phyloP scores from a whole-genome alignment of 371 early-diverging fungal species.

The Apophysomyces sp. region DNA sequence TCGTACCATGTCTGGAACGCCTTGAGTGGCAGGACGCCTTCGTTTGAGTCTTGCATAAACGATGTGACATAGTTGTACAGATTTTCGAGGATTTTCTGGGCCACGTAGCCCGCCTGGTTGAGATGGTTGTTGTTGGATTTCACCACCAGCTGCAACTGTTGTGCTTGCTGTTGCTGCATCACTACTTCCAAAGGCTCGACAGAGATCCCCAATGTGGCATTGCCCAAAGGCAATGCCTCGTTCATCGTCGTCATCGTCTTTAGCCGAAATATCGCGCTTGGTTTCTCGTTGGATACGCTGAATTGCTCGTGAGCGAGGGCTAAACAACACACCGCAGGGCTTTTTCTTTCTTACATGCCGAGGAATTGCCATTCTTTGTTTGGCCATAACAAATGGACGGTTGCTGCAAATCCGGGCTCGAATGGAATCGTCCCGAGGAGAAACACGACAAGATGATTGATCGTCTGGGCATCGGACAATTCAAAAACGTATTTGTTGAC shows the following conservation, averaged over 20 bases:
- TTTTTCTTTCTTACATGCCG: slow-evolving; percentile 57
- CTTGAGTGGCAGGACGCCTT: slow-evolving; percentile 64
- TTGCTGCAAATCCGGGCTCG: slow-evolving; percentile 81
- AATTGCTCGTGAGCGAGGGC: background rate
- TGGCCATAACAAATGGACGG: slow-evolving; percentile 90
- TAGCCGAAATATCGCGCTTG: slow-evolving; percentile 81
- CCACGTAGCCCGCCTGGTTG: slow-evolving; percentile 35
- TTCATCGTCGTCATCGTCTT: slow-evolving; percentile 9
- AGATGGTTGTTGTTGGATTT: slow-evolving; percentile 34
- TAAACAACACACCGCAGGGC: background rate
- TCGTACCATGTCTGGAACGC: slow-evolving; percentile 90
- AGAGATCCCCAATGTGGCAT: slow-evolving; percentile 87
- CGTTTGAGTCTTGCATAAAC: slow-evolving; percentile 57
- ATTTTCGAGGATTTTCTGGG: slow-evolving; percentile 59
- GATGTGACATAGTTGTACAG: slow-evolving; percentile 81
- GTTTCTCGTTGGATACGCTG: slow-evolving; percentile 84
- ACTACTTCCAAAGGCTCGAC: slow-evolving; percentile 81
- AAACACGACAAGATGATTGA: slow-evolving; percentile 94
- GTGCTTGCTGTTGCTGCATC: slow-evolving; percentile 43
- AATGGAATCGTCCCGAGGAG: slow-evolving; percentile 84
- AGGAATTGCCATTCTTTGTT: slow-evolving; percentile 84
- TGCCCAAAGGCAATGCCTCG: slow-evolving; percentile 14
- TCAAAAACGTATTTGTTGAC: slow-evolving; percentile 81
- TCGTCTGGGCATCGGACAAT: slow-evolving; percentile 72
- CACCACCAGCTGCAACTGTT: background rate